Percentiles rank a stretch among this genome's conserved stretches.
phyloP scores from a whole-genome alignment of 345 rosid species.

The Acer yangbiense region DNA sequence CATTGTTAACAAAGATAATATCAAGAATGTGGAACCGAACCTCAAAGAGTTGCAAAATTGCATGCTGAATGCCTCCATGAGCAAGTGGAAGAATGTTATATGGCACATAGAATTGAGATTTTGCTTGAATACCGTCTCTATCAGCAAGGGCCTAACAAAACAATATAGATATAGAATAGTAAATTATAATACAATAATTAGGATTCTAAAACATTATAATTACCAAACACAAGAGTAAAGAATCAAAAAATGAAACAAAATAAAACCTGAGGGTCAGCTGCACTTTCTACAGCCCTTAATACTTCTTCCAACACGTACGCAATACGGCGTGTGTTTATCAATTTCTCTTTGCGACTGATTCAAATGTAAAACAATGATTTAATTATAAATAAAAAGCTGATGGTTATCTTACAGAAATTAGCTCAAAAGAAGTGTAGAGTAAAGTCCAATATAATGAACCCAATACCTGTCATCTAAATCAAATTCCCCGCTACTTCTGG shows the following conservation, averaged over 20 bases:
- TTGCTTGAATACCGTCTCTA: conserved; percentile 51
- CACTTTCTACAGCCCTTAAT: conserved; percentile 53
- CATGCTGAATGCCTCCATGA: conserved; percentile 78
- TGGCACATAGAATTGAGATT: conserved; percentile 63
- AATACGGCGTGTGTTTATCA: conserved; percentile 60
- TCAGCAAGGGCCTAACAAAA: conserved; percentile 65
- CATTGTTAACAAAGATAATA: conserved; percentile 7
- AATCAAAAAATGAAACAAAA: conserved; percentile 3
- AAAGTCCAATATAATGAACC: background rate
- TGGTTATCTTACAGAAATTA: conserved; percentile 1
- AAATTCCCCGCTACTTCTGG: conserved; percentile 46
- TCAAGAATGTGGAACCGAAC: conserved; percentile 43
- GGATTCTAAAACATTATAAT: background rate
- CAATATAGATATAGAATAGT: conserved; percentile 18
- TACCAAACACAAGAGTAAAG: conserved; percentile 13
- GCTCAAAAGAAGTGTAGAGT: conserved; percentile 3
- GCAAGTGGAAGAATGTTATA: conserved; percentile 94
- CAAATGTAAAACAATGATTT: conserved; percentile 8
- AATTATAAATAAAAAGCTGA: conserved; percentile 13
- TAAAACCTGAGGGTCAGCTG: conserved; percentile 68
- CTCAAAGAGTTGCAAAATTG: conserved; percentile 86
- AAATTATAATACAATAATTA: background rate
- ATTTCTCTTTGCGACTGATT: conserved; percentile 54
- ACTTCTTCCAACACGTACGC: conserved; percentile 79
- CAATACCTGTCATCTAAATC: conserved; percentile 56